Base-by-base conservation (phyloP, 176 grass and related monocot genomes). In the Pontederia paniculata region DNA sequence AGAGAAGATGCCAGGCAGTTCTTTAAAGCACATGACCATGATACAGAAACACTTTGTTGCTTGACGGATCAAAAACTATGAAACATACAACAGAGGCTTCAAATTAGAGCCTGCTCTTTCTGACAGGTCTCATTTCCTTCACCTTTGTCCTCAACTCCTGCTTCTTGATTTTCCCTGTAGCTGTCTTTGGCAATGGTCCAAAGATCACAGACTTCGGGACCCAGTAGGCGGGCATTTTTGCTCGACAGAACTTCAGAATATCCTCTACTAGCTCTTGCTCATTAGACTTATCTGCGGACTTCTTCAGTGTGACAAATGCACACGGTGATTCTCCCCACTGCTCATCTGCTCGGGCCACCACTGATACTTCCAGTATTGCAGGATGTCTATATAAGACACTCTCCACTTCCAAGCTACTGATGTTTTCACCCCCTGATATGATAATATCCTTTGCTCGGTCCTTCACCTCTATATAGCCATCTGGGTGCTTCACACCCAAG, bases 121-220 rank as follows among this genome's bases (percentile, higher is more conserved):
- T 88, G 50, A 91, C 54, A 18, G 93, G 80, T 28, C 86, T 86
- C 31, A 98, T 69, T 41, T 81, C 77, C 80, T 91, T 91, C 57
- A 74, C 80, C 69, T 82, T 91, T 10, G 60, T 47, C 60, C 86
- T 83, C 60, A 91, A 66, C 62, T 98, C 83, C 25, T 98, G 68
- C 72, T 98, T 98, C 80, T 71, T 91, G 23, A 98, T 74, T 77
- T 88, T 98, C 42, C 83, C 93, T 0, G 83, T 91, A 6, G 83
- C 86, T 7, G 93, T 98, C 83, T 98, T 91, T 0, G 93, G 93
- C 60, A 98, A 52, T 23, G 77, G 80, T 18, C 86, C 86, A 9
- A 98, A 98, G 53, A 98, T 12, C 2, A 98, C 80, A 2, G 86
- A 91, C 37, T 98, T 91, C 0, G 86, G 86, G 17, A 88, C 93